Percentiles rank a stretch among this genome's conserved stretches.
These are phyloP conservation scores for Chaetomiaceae sp. DNA, from an alignment of 2,329 filamentous ascomycete species.

Conservation along the genomic window DNA sequence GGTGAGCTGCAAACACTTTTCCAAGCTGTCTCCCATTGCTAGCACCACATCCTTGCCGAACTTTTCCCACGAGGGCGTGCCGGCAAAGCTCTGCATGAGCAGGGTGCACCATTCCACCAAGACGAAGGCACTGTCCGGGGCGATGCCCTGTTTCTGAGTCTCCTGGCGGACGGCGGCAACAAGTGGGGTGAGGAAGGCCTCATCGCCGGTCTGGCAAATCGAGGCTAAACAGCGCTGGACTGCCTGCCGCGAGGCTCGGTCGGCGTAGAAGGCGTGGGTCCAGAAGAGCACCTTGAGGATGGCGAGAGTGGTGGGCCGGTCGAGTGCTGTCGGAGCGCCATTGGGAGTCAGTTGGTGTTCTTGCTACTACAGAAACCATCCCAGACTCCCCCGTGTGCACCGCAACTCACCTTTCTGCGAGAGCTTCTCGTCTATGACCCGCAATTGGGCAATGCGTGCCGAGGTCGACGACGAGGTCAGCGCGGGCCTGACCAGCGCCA, in stretches of 20 bases:
- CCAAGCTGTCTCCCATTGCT: slow-evolving; percentile 66
- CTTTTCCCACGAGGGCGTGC: slow-evolving; percentile 55
- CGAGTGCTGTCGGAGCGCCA: slow-evolving; percentile 35
- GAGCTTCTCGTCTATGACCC: slow-evolving; percentile 51
- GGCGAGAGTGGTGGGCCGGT: slow-evolving; percentile 42
- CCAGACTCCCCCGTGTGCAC: slow-evolving; percentile 10
- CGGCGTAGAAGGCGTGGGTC: slow-evolving; percentile 81
- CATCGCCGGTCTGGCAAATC: slow-evolving; percentile 51
- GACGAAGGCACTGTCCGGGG: slow-evolving; percentile 76
- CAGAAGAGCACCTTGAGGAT: slow-evolving; percentile 72
- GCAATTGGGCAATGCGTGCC: slow-evolving; percentile 48
- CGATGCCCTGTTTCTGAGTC: slow-evolving; percentile 68
- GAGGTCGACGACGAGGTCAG: slow-evolving; percentile 58
- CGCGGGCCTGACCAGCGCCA: slow-evolving; percentile 42
- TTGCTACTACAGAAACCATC: slow-evolving; percentile 4
- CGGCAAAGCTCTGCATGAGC: slow-evolving; percentile 64
- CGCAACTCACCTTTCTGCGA: slow-evolving; percentile 42
- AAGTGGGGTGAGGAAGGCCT: slow-evolving; percentile 56
- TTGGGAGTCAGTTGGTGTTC: slow-evolving; percentile 7
- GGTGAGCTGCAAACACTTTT: slow-evolving; percentile 65
- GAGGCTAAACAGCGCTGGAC: slow-evolving; percentile 73
- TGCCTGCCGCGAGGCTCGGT: slow-evolving; percentile 75
- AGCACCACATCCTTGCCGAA: slow-evolving; percentile 60
- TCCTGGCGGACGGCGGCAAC: slow-evolving; percentile 64
- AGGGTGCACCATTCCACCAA: slow-evolving; percentile 85